Percentiles rank a stretch among this genome's conserved stretches.
Conservation (phyloP, 176 grass and related monocot genomes). For the Ensete glaucum region DNA sequence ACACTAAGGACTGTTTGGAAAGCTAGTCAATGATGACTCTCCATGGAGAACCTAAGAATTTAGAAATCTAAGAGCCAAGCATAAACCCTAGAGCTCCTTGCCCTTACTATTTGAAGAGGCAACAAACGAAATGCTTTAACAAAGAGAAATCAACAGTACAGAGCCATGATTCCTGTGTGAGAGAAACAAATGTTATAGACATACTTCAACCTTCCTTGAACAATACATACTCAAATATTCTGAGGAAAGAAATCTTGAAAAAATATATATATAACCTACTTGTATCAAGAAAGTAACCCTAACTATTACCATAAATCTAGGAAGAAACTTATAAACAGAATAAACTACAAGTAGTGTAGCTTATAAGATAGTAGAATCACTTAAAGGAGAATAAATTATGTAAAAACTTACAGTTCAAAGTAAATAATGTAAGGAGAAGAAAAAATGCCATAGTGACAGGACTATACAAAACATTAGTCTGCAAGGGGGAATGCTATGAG, state of each 20-base stretch:
- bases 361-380: background rate
- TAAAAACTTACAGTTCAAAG: background rate
- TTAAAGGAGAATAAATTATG: background rate
- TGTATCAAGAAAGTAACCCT: background rate
- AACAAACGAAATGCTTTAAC: background rate
- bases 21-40: background rate
- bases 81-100: background rate
- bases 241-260: too few relatives aligned
- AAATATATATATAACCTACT: background rate
- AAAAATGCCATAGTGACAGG: background rate
- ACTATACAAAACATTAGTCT: too few relatives aligned
- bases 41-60: background rate
- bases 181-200: too few relatives aligned
- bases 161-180: background rate
- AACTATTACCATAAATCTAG: background rate
- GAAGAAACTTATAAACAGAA: background rate
- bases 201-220: too few relatives aligned
- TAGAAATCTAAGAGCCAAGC: background rate
- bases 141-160: background rate
- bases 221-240: too few relatives aligned
- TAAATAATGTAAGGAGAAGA: background rate
- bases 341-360: background rate
- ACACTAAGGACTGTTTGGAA: background rate
- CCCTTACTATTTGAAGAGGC: too few relatives aligned
- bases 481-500: too few relatives aligned